Conservation (phyloP, 371 early-diverging fungal species). For the Conidiobolus incongruus region DNA sequence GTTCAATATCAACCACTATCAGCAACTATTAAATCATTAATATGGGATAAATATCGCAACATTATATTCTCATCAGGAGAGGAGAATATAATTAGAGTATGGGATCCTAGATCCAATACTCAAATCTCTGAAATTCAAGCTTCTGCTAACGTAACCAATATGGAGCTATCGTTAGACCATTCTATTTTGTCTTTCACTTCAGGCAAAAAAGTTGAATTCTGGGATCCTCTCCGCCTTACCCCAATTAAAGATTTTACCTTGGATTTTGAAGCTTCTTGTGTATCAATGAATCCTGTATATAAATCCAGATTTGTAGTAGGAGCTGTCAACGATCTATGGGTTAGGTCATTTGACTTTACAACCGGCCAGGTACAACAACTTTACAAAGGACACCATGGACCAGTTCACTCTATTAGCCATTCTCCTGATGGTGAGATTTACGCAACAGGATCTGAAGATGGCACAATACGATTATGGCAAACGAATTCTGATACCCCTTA, state of each 20-base stretch:
- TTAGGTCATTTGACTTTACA: conserved; percentile 50
- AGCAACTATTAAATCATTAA: conserved; percentile 37
- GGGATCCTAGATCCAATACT: conserved; percentile 44
- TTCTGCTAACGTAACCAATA: conserved; percentile 31
- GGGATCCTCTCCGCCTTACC: conserved; percentile 19
- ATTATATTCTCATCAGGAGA: conserved; percentile 34
- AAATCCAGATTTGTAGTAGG: conserved; percentile 53
- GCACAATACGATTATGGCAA: conserved; percentile 57
- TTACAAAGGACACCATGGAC: conserved; percentile 74
- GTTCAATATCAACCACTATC: conserved; percentile 25
- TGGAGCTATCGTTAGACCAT: conserved; percentile 44
- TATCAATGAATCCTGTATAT: conserved; percentile 45
- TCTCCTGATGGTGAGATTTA: conserved; percentile 78
- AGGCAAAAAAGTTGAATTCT: conserved; percentile 45
- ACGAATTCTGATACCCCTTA: conserved; percentile 38
- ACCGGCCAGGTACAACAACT: conserved; percentile 44
- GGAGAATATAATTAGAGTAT: conserved; percentile 31
- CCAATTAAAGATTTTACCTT: conserved; percentile 6
- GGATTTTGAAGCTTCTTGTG: conserved; percentile 41
- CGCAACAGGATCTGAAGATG: conserved; percentile 69
- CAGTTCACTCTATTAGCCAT: conserved; percentile 65
- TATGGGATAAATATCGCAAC: conserved; percentile 37
- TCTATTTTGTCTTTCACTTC: conserved; percentile 41
- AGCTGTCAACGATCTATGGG: conserved; percentile 51
- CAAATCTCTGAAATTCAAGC: conserved; percentile 30